These are phyloP conservation scores for Mucor mucedo DNA, from an alignment of 371 early-diverging fungal genomes.

Conservation along the genomic window DNA sequence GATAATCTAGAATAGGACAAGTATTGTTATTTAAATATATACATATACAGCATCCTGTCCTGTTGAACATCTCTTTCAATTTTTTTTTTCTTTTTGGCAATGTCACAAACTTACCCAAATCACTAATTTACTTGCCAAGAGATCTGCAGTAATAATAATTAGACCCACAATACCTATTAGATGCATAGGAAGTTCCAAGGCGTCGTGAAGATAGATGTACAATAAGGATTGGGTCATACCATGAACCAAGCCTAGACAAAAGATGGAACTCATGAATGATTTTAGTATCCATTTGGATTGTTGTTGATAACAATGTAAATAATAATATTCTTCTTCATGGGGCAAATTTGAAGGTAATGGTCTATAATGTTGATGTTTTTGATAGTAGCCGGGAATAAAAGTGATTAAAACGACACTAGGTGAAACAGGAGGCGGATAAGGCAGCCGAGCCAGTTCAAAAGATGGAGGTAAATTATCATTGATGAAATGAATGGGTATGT, in stretches of 20 bases:
- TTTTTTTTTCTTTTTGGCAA: background rate
- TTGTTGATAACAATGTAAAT: slow-evolving; percentile 5
- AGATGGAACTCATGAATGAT: slow-evolving; percentile 15
- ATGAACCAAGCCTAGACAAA: slow-evolving; percentile 19
- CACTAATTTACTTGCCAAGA: slow-evolving; percentile 15
- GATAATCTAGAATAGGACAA: slow-evolving; percentile 19
- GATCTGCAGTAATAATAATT: slow-evolving; percentile 10
- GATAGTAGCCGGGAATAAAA: slow-evolving; percentile 8
- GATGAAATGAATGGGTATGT: background rate
- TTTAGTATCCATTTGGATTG: slow-evolving; percentile 16
- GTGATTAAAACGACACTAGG: slow-evolving; percentile 15
- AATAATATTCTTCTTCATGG: slow-evolving; percentile 11
- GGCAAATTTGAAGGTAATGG: background rate
- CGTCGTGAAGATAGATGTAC: slow-evolving; percentile 20
- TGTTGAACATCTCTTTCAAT: background rate
- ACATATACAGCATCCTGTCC: background rate
- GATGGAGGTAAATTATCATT: slow-evolving; percentile 17
- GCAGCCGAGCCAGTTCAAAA: slow-evolving; percentile 26
- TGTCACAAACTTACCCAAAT: slow-evolving; percentile 1
- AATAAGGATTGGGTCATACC: slow-evolving; percentile 27
- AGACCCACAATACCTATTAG: slow-evolving; percentile 21
- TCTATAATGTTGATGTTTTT: background rate
- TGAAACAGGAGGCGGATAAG: slow-evolving; percentile 20
- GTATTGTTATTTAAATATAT: background rate
- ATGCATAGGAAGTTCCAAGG: slow-evolving; percentile 22